Conservation (phyloP, 108 stramenopile genomes). For the Chaetoceros tenuissimus region DNA sequence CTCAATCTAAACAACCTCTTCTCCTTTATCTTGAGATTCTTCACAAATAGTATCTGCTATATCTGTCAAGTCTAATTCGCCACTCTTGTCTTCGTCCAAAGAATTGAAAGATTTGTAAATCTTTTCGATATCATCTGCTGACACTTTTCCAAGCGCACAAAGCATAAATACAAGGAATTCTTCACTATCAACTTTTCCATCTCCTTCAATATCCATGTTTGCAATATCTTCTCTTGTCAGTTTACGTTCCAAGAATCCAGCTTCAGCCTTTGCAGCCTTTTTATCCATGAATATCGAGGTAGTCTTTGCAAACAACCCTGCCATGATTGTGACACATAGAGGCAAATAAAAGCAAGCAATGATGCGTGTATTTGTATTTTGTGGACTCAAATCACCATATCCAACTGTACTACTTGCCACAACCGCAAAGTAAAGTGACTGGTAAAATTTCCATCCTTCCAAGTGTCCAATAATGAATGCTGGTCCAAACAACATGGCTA, state of each 20-base stretch:
- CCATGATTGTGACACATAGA: conserved; percentile 5
- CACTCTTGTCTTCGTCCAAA: conserved; percentile 9
- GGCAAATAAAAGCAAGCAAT: conserved; percentile 12
- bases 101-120: conserved; percentile 6
- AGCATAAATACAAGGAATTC: conserved; percentile 23
- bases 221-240: conserved; percentile 7
- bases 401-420: conserved; percentile 17
- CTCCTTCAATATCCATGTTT: conserved; percentile 16
- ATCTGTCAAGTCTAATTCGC: conserved; percentile 6
- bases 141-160: conserved; percentile 15
- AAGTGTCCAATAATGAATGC: conserved; percentile 4
- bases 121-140: conserved; percentile 1
- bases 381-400: conserved; percentile 18
- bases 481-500: conserved; percentile 1
- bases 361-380: neutral
- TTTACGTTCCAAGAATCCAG: conserved; percentile 3
- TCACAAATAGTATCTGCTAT: too few relatives aligned
- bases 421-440: conserved; percentile 15
- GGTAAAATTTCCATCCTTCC: conserved; percentile 12
- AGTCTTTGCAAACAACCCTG: conserved; percentile 5
- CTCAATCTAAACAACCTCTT: too few relatives aligned
- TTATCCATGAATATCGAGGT: neutral
- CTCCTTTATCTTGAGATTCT: too few relatives aligned
- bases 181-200: conserved; percentile 5
- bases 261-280: conserved; percentile 1